Evolutionary conservation across 75 land plant genomes (phyloP).

Genomic region (Isoetes taiwanensis): DNA sequence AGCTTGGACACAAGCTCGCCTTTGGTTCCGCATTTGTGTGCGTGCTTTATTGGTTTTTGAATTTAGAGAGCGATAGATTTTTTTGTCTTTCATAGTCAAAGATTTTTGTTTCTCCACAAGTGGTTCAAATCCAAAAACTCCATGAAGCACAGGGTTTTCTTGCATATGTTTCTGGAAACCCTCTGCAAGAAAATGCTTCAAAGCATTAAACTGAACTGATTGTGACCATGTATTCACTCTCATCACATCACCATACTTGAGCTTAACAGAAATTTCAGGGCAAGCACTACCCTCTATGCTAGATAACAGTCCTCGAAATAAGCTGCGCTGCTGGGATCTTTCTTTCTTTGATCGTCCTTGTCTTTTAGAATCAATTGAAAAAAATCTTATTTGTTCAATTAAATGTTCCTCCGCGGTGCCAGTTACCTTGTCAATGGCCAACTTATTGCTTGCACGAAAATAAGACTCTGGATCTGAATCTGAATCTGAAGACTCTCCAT

Average conservation of each 20-base stretch:
- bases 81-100: neutral
- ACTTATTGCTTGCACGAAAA: no score
- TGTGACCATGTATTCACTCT: conserved; percentile 3
- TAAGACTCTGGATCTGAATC: no score
- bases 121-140: neutral
- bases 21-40: no score
- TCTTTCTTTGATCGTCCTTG: conserved; percentile 1
- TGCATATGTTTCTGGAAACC: conserved; percentile 9
- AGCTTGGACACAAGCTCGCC: no score
- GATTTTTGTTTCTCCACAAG: neutral
- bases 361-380: neutral
- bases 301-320: neutral
- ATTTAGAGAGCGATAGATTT: no score
- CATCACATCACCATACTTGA: conserved; percentile 1
- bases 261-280: neutral
- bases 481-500: neutral
- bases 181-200: neutral
- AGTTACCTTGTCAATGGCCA: no score
- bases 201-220: neutral
- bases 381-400: neutral
- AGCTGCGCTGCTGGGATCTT: conserved; percentile 1
- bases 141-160: neutral
- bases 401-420: no score
- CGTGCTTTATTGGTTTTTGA: no score
- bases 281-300: neutral